Evolutionary conservation across 495 filamentous ascomycete species (phyloP), one percentile per base, ranked within the genome.

Genomic region (Penicillium bovifimosum): DNA sequence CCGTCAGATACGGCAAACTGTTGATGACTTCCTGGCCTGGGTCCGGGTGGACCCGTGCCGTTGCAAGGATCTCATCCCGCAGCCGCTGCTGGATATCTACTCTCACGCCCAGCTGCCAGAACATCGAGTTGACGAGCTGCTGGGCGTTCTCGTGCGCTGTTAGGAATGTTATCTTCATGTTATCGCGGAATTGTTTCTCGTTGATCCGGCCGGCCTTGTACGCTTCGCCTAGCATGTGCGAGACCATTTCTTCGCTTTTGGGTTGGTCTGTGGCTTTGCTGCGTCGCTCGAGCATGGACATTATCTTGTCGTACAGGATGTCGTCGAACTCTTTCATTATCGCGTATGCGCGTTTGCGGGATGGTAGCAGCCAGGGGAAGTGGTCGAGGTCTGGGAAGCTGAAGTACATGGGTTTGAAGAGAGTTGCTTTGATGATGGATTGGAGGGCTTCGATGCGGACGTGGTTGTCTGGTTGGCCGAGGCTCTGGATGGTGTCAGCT

Each of bases 331-430:
- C 62, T 28, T 58, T 49, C 41, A 73, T 68, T 5, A 65, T 60
- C 5, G 20, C 18, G 18, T 66, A 63, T 10, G 61, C 68, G 0
- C 41, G 28, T 38, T 55, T 52, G 14, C 70, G 65, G 5, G 57
- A 63, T 10, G 26, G 53, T 18, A 72, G 59, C n/a, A 66, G 18
- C 18, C 33, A 45, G 5, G 60, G 61, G 44, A 63, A 65, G 26
- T 56, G 52, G 16, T 74, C 69, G 0, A 71, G 61, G 16, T 67
- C 57, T 2, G 71, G 71, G 47, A 72, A 72, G 51, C 65, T 71
- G 46, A 74, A 63, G 57, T 58, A 73, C 6, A 71, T 47, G 1
- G 70, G 71, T 34, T 69, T 70, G 61, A 73, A 74, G 14, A 69
- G 67, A 9, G 53, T 62, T 33, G 56, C 59, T 49, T 65, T 65